These are phyloP conservation scores for Wickerhamiella sorbophila DNA, from an alignment of 805 yeast species.

Conservation along the genomic window DNA sequence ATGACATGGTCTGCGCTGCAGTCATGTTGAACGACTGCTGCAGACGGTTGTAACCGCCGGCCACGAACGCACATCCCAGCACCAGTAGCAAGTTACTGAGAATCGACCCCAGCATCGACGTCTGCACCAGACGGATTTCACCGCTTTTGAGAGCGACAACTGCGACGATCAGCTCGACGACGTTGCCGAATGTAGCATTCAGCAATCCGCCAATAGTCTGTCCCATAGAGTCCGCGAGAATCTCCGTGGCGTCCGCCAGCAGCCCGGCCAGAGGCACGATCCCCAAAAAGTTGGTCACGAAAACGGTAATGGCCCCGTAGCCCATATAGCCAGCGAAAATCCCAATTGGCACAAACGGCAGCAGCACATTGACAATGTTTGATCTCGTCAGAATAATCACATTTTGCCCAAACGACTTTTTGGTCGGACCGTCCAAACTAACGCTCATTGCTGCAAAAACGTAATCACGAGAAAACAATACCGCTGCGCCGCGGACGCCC, in stretches of 20 bases:
- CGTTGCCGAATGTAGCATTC: conserved; percentile 96
- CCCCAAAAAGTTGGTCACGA: conserved; percentile 69
- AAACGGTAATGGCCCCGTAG: conserved; percentile 42
- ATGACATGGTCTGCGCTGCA: conserved; percentile 95
- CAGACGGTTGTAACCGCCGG: conserved; percentile 76
- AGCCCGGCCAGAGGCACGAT: conserved; percentile 87
- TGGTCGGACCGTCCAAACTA: background rate
- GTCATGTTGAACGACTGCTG: conserved; percentile 89
- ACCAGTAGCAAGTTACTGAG: conserved; percentile 79
- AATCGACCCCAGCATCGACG: conserved; percentile 92
- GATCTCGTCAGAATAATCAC: conserved; percentile 8
- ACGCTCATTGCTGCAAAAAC: background rate
- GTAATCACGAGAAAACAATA: too few relatives aligned
- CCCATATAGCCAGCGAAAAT: conserved; percentile 49
- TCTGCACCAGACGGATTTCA: conserved; percentile 89
- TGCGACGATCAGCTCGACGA: conserved; percentile 91
- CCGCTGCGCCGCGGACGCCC: too few relatives aligned
- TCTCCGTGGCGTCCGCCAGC: conserved; percentile 87
- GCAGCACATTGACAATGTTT: conserved; percentile 45
- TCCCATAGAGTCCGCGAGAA: conserved; percentile 74
- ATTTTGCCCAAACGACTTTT: background rate
- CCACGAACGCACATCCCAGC: conserved; percentile 87
- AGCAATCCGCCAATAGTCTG: conserved; percentile 85
- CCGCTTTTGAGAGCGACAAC: conserved; percentile 74
- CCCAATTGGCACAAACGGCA: conserved; percentile 84